These are phyloP conservation scores for Neurospora sp. DNA, from an alignment of 495 filamentous ascomycete species.

Conservation along the genomic window DNA sequence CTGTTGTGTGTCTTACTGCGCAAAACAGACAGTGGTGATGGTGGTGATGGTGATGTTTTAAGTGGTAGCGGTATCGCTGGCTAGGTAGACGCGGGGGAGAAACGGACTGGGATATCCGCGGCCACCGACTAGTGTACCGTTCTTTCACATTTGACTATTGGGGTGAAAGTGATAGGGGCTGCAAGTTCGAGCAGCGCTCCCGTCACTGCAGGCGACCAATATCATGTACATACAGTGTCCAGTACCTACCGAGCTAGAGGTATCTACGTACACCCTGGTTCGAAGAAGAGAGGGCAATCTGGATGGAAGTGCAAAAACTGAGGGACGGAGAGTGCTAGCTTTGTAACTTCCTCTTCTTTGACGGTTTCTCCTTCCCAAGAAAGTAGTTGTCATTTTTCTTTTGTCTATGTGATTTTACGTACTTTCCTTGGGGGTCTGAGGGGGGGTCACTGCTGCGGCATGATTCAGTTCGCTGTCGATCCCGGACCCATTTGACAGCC, in stretches of 20 bases:
- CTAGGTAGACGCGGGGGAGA: not conserved
- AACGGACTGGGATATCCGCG: not conserved
- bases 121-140: not conserved
- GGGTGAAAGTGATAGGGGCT: not conserved
- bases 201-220: not conserved
- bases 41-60: not conserved
- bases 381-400: not conserved
- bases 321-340: not conserved
- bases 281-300: not conserved
- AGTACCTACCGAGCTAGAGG: not conserved
- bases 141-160: not conserved
- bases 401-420: not conserved
- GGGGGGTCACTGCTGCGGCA: not conserved
- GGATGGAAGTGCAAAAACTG: not conserved
- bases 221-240: not conserved
- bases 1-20: not conserved
- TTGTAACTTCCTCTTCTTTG: not conserved
- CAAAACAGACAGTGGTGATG: not conserved
- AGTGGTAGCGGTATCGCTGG: not conserved
- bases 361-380: not conserved
- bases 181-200: not conserved
- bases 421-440: not conserved
- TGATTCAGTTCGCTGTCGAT: not conserved
- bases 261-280: not conserved
- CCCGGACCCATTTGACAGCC: not conserved